phyloP scores from a whole-genome alignment of 345 rosid genomes.

The Euphorbia peplus region DNA sequence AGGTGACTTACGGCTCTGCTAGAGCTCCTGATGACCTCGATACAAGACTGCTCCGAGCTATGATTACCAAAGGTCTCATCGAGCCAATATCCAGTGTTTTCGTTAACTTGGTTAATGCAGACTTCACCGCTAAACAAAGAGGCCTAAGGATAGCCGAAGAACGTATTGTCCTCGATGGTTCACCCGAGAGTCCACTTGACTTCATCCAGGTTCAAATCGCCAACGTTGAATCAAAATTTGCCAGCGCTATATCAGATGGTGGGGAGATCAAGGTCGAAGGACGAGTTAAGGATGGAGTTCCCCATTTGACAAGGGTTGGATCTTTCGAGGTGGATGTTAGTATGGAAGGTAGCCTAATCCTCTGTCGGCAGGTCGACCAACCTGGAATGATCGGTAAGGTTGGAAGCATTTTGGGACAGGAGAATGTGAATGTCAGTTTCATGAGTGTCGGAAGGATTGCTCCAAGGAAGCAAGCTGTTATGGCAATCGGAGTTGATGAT shows the following conservation, averaged over 20 bases:
- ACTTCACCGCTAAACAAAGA: conserved; percentile 31
- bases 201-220: conserved; percentile 28
- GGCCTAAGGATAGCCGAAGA: conserved; percentile 25
- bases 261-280: conserved; percentile 31
- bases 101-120: conserved; percentile 32
- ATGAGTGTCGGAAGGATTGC: conserved; percentile 34
- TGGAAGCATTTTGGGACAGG: conserved; percentile 23
- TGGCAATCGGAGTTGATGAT: conserved; percentile 38
- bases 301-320: conserved; percentile 33
- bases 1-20: conserved; percentile 22
- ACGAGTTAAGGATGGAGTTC: conserved; percentile 27
- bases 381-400: conserved; percentile 34
- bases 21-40: conserved; percentile 31
- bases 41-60: conserved; percentile 30
- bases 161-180: conserved; percentile 21
- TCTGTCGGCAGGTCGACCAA: conserved; percentile 31
- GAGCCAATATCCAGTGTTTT: conserved; percentile 28
- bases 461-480: conserved; percentile 26
- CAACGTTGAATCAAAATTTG: conserved; percentile 30
- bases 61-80: conserved; percentile 30
- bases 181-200: conserved; percentile 28
- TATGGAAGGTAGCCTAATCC: conserved; percentile 30
- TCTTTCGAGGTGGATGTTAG: conserved; percentile 31
- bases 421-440: conserved; percentile 32
- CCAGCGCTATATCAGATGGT: conserved; percentile 25